Percentiles rank a stretch among this genome's conserved stretches.
Evolutionary conservation across 129 eudicot genomes (phyloP).

Genomic region (Logfia minima): DNA sequence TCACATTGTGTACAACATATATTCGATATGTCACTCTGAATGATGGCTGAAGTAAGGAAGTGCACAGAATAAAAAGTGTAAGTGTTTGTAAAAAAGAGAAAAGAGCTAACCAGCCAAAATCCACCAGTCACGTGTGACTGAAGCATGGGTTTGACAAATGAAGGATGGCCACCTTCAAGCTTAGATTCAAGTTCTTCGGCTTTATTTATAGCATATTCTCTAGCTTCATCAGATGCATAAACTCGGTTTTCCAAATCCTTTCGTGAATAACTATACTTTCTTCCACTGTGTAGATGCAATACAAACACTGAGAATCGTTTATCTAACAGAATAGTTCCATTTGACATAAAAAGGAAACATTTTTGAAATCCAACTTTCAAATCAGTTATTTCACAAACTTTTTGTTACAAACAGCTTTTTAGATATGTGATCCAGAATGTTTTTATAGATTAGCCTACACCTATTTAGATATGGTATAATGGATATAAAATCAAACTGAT

Average conservation of each 20-base stretch:
- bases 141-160: conserved; percentile 73
- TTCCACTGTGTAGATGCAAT: conserved; percentile 19
- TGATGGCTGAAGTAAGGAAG: background rate
- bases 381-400: background rate
- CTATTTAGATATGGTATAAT: background rate
- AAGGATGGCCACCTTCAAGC: conserved; percentile 55
- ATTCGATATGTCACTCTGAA: background rate
- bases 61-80: background rate
- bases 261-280: conserved; percentile 38
- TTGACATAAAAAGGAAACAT: background rate
- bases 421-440: background rate
- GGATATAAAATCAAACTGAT: too few relatives aligned
- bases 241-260: conserved; percentile 61
- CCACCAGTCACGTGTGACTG: conserved; percentile 88
- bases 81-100: background rate
- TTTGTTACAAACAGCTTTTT: too few relatives aligned
- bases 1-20: background rate
- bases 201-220: conserved; percentile 52
- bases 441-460: background rate
- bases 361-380: background rate
- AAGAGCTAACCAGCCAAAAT: conserved; percentile 71
- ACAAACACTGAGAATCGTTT: background rate
- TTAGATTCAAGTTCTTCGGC: conserved; percentile 67
- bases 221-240: conserved; percentile 75
- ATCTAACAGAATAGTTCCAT: background rate